Evolutionary conservation across 805 yeast species (phyloP).

Genomic region (Cyberlindnera euphorbiiphila): DNA sequence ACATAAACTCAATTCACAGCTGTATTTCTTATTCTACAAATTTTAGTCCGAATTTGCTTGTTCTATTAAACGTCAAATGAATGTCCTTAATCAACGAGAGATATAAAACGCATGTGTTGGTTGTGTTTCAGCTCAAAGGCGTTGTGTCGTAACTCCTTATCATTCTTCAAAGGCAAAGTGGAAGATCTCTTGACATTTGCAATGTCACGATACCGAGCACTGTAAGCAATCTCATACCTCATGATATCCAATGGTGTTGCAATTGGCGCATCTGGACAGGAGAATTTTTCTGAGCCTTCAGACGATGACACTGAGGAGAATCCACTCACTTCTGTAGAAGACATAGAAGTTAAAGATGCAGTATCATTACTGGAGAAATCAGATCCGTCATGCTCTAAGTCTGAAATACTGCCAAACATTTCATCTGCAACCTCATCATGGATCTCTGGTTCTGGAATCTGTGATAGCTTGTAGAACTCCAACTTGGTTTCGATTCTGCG

Average conservation of each 20-base stretch:
- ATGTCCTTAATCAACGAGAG: slow-evolving; percentile 7
- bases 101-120: slow-evolving; percentile 13
- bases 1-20: too few relatives aligned
- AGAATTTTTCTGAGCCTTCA: slow-evolving; percentile 11
- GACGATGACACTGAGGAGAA: slow-evolving; percentile 11
- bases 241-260: slow-evolving; percentile 13
- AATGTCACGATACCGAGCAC: slow-evolving; percentile 9
- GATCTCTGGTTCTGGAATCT: slow-evolving; percentile 15
- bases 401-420: slow-evolving; percentile 12
- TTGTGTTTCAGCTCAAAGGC: slow-evolving; percentile 2
- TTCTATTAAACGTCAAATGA: background rate
- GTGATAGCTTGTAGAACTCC: slow-evolving; percentile 15
- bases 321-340: slow-evolving; percentile 10
- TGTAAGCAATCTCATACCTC: slow-evolving; percentile 14
- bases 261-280: slow-evolving; percentile 11
- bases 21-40: too few relatives aligned
- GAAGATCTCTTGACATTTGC: slow-evolving; percentile 19
- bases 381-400: slow-evolving; percentile 5
- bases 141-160: slow-evolving; percentile 4
- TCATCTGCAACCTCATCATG: slow-evolving; percentile 12
- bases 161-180: slow-evolving; percentile 13
- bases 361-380: slow-evolving; percentile 11
- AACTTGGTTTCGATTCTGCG: slow-evolving; percentile 25
- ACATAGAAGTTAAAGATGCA: slow-evolving; percentile 21
- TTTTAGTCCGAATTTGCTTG: too few relatives aligned